Evolutionary conservation across 306 rosid species (phyloP), one percentile per base, ranked within the genome.

Genomic region (Medicago ruthenica): DNA sequence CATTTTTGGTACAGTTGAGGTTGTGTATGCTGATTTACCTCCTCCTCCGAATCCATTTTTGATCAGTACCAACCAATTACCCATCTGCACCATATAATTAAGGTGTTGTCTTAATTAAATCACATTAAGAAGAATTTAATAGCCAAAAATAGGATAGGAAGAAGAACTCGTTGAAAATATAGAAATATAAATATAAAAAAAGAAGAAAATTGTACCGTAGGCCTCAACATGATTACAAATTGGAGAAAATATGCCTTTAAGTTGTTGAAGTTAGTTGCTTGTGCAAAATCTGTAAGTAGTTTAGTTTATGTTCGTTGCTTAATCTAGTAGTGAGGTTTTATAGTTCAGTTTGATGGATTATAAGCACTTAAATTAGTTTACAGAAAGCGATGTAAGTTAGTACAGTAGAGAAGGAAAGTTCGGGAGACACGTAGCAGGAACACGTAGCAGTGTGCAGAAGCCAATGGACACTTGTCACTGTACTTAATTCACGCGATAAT

Each of bases 1-100:
- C 80, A 77, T 76, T 71, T 84, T 86, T 1, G 93, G 83, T 1
- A 71, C 15, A 4, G 91, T 89, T 45, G 94, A 80, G 39, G 85
- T 86, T 9, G 93, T 75, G 50, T 80, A 83, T 60, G 76, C 1
- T 9, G 72, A 66, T 59, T 24, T 76, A 11, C 71, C 27, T 60
- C 54, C 47, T 53, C 79, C 72, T 59, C 83, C 34, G 0, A 87
- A 18, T 0, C 89, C 83, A 15, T 66, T 76, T 36, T 41, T 83
- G 10, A 86, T 9, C 66, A 85, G 27, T 41, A 71, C 81, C 67
- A 74, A 78, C 87, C 84, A 86, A 2, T 66, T 58, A 21, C 80
- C 83, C 81, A 55, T 81, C 93, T 88, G 84, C 65, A 76, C 8
- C 81, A 39, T 20, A 59, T n/a, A 8, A 0, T 12, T 14, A 34